Conservation (phyloP, 352 stramenopile genomes). For the Phytopythium helicoides region DNA sequence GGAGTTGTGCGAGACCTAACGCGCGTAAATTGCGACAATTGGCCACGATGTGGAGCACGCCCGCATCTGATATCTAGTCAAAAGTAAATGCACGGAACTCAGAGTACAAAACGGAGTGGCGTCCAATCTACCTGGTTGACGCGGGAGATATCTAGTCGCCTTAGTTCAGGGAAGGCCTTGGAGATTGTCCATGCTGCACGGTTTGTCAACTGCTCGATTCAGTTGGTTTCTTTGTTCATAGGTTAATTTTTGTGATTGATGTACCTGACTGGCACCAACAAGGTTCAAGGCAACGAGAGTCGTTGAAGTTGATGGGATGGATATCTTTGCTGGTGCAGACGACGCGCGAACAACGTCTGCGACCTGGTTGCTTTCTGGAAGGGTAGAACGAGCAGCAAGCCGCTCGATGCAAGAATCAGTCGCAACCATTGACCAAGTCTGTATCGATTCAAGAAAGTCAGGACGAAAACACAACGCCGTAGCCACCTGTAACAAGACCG, state of each 20-base stretch:
- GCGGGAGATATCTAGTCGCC: constrained; percentile 1
- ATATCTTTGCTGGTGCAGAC: neutral
- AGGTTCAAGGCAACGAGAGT: constrained; percentile 43
- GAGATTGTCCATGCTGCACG: neutral
- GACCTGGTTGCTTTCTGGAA: constrained; percentile 25
- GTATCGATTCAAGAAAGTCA: constrained; percentile 3
- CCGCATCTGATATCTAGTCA: constrained; percentile 52
- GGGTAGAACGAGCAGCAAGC: constrained; percentile 13
- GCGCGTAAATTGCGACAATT: constrained; percentile 44
- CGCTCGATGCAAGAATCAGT: constrained; percentile 53
- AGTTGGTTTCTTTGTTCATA: too few species aligned
- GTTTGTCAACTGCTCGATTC: constrained; percentile 3
- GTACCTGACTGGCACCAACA: constrained; percentile 36
- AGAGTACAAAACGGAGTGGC: too few species aligned
- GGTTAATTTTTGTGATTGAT: neutral
- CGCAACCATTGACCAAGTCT: constrained; percentile 69
- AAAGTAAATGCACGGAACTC: neutral
- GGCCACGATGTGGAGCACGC: constrained; percentile 50
- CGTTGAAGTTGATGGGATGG: neutral
- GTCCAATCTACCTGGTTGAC: constrained; percentile 1
- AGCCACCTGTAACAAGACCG: neutral
- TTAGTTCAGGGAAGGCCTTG: neutral
- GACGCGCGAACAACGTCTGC: constrained; percentile 15
- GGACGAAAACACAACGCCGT: neutral
- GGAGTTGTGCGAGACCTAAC: constrained; percentile 57